These are phyloP conservation scores for Crithidia bombi DNA, from an alignment of 208 protist species.

Conservation along the genomic window DNA sequence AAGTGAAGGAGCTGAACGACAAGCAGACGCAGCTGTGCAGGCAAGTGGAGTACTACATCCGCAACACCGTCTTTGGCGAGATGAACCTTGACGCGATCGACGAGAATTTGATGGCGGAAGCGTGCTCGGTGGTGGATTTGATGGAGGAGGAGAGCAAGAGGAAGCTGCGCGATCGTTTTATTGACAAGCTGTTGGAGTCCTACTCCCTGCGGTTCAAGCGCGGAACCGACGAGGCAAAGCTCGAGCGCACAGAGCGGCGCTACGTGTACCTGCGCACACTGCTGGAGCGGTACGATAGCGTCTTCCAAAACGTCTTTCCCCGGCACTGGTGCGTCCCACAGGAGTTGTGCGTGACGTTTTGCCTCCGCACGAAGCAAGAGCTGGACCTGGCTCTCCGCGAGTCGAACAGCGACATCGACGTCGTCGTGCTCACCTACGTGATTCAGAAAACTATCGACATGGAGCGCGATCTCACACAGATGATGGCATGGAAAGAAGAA, in stretches of 20 bases:
- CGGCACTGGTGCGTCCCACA: constrained; percentile 92
- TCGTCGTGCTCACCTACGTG: constrained; percentile 88
- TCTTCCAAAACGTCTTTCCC: constrained; percentile 87
- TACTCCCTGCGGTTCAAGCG: constrained; percentile 89
- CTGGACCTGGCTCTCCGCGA: constrained; percentile 79
- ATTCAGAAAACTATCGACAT: constrained; percentile 94
- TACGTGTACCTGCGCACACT: constrained; percentile 90
- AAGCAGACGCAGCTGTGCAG: constrained; percentile 81
- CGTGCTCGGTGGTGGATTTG: constrained; percentile 89
- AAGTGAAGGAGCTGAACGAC: constrained; percentile 89
- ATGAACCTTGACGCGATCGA: constrained; percentile 71
- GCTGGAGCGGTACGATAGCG: constrained; percentile 78
- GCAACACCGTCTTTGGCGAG: constrained; percentile 83
- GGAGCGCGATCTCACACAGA: constrained; percentile 87
- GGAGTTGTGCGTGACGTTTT: constrained; percentile 92
- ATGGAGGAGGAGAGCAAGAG: constrained; percentile 77
- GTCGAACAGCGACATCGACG: constrained; percentile 75
- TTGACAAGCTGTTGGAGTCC: constrained; percentile 80
- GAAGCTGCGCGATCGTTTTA: constrained; percentile 87
- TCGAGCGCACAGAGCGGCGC: constrained; percentile 91
- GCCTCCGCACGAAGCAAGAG: constrained; percentile 89
- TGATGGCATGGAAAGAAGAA: constrained; percentile 82
- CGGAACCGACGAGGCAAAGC: constrained; percentile 83
- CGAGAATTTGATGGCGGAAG: constrained; percentile 80
- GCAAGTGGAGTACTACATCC: constrained; percentile 85